Base-by-base conservation (phyloP, 345 rosid genomes). In the Arabidopsis suecica region DNA sequence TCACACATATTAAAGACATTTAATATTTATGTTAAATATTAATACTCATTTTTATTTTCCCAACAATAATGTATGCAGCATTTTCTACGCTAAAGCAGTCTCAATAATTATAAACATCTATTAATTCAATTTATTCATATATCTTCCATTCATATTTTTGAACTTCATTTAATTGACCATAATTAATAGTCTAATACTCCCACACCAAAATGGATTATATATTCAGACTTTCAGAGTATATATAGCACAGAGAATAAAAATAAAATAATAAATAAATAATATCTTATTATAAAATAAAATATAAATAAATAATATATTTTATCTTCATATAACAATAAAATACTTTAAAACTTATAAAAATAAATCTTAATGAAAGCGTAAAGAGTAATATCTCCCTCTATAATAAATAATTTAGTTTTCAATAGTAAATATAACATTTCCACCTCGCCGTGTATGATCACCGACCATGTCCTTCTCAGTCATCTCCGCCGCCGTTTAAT, bases 401-500 rank as follows among this genome's bases (percentile, higher is more conserved):
- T 16, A 16, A 16, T 16, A 16, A 16, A 16, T 16, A 16, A 16
- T 51, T 22, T 51, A 44, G 32, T 22, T 51, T 32, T 32, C 7
- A 33, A 57, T 57, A 16, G 23, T 32, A 57, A 30, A n/a, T 32
- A 33, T 10, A 38, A 1, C 3, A 22, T 11, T 61, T 61, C 48
- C 33, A 61, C 12, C 40, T 60, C 32, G 8, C 48, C 9, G 32
- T 30, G 18, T 20, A 11, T 60, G 32, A 36, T 37, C 16, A 40
- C 34, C 11, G 13, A 14, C 56, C 69, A 47, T 48, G 12, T 53
- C 7, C 5, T 44, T 57, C 33, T 44, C 45, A 59, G 23, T 58
- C 58, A 57, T 45, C 23, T 20, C 25, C 45, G 23, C 34, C 48
- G 18, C 55, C 56, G 65, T 33, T 42, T 56, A 55, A 8, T n/a